Evolutionary conservation across 768 basidiomycete genomes (phyloP).

Genomic region (Daedaleopsis sinensis): DNA sequence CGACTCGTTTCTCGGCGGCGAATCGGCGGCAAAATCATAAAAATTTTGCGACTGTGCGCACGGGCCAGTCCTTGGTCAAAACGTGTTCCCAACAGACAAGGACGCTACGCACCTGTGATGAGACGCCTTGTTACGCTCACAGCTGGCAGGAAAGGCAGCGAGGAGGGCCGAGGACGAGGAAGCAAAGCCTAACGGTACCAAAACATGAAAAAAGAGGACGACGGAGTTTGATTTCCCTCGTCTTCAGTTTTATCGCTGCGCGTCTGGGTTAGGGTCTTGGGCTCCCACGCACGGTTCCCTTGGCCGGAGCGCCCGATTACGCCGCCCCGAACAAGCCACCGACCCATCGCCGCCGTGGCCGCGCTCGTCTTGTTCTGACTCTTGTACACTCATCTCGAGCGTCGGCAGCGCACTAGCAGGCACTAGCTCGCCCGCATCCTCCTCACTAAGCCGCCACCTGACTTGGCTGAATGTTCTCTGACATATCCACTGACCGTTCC

Average conservation of each 20-base stretch:
- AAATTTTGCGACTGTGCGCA: conserved; percentile 21
- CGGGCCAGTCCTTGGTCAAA: not conserved
- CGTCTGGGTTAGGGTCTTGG: conserved; percentile 19
- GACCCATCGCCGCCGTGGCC: not conserved
- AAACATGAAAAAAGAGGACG: conserved; percentile 23
- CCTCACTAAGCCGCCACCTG: conserved; percentile 3
- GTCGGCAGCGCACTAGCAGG: not conserved
- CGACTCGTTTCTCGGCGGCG: conserved; percentile 27
- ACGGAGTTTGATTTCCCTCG: conserved; percentile 15
- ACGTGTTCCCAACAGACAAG: not conserved
- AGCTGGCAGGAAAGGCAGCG: conserved; percentile 19
- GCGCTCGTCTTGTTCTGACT: not conserved
- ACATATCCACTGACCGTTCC: conserved; percentile 14
- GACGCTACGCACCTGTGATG: conserved; percentile 1
- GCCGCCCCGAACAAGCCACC: conserved; percentile 9
- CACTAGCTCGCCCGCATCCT: not conserved
- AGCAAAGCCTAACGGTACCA: conserved; percentile 18
- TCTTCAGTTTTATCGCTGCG: conserved; percentile 6
- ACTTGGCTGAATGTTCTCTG: not conserved
- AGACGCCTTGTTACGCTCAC: conserved; percentile 20
- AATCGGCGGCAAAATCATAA: conserved; percentile 32
- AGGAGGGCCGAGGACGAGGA: conserved; percentile 22
- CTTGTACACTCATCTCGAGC: not conserved
- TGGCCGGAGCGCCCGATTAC: conserved; percentile 11
- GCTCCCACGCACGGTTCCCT: conserved; percentile 15